These are phyloP conservation scores for Trichoderma hamatum DNA, from an alignment of 2,329 filamentous ascomycete genomes.

Conservation along the genomic window DNA sequence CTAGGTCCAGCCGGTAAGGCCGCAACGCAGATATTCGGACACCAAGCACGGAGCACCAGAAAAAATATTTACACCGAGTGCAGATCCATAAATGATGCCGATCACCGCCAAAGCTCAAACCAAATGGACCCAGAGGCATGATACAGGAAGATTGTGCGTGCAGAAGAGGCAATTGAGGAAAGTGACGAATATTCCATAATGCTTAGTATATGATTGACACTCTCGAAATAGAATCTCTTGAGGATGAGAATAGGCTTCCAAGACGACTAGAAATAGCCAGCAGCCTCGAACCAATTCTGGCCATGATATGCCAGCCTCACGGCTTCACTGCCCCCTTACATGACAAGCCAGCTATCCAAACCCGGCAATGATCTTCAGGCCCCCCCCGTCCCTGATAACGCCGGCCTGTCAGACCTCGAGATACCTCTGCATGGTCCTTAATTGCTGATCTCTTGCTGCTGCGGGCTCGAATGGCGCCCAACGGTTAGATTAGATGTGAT, in stretches of 20 bases:
- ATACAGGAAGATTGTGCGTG: background rate
- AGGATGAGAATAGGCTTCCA: background rate
- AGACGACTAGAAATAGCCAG: background rate
- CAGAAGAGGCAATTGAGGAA: background rate
- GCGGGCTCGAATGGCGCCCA: background rate
- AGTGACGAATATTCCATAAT: background rate
- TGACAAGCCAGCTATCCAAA: background rate
- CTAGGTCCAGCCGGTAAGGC: background rate
- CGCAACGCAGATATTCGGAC: background rate
- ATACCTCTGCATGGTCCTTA: background rate
- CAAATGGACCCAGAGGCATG: background rate
- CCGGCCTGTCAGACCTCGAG: slow-evolving; percentile 13
- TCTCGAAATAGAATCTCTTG: background rate
- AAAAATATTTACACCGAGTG: slow-evolving; percentile 7
- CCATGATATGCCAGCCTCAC: background rate
- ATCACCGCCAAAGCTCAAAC: slow-evolving; percentile 9
- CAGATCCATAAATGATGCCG: slow-evolving; percentile 14
- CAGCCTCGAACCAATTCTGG: background rate
- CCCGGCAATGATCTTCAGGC: slow-evolving; percentile 14
- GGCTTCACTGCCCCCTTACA: background rate
- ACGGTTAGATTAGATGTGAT: background rate
- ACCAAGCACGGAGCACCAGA: background rate
- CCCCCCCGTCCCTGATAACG: slow-evolving; percentile 7
- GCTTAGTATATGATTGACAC: background rate
- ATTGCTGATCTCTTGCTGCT: slow-evolving; percentile 10